Conservation (phyloP, 768 basidiomycete genomes). For the Hortiboletus flavorubellus region DNA sequence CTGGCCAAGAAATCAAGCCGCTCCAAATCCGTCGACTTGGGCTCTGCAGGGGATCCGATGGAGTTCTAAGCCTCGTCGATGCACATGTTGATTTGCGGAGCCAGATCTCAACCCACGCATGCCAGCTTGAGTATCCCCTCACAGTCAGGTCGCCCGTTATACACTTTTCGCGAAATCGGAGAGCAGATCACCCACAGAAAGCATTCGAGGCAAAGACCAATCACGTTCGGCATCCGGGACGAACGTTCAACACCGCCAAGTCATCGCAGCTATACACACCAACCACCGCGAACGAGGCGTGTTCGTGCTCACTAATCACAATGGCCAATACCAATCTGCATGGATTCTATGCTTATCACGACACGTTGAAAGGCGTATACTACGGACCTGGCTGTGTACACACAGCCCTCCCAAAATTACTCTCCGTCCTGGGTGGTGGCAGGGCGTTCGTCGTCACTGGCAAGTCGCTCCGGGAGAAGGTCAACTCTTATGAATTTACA, state of each 20-base stretch:
- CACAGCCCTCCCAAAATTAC: slow-evolving; percentile 61
- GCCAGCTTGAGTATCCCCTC: not conserved
- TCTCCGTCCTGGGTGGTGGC: slow-evolving; percentile 50
- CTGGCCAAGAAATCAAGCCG: not conserved
- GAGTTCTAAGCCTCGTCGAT: not conserved
- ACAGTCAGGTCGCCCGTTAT: slow-evolving; percentile 1
- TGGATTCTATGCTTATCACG: slow-evolving; percentile 66
- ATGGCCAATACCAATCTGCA: slow-evolving; percentile 18
- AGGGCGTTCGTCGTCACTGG: slow-evolving; percentile 75
- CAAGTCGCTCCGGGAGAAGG: slow-evolving; percentile 64
- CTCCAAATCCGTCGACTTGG: not conserved
- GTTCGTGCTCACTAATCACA: not conserved
- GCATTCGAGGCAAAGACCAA: slow-evolving; percentile 1
- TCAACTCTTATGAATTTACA: slow-evolving; percentile 2
- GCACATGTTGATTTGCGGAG: slow-evolving; percentile 14
- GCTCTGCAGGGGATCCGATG: slow-evolving; percentile 17
- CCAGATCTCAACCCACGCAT: not conserved
- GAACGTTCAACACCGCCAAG: slow-evolving; percentile 2
- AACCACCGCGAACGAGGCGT: not conserved
- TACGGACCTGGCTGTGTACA: slow-evolving; percentile 69
- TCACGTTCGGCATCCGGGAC: not conserved
- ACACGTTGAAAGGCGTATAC: slow-evolving; percentile 63
- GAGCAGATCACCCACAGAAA: slow-evolving; percentile 6
- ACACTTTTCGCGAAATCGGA: slow-evolving; percentile 3
- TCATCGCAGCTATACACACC: not conserved